Base-by-base conservation (phyloP, 176 grass and related monocot species). In the Guadua angustifolia region DNA sequence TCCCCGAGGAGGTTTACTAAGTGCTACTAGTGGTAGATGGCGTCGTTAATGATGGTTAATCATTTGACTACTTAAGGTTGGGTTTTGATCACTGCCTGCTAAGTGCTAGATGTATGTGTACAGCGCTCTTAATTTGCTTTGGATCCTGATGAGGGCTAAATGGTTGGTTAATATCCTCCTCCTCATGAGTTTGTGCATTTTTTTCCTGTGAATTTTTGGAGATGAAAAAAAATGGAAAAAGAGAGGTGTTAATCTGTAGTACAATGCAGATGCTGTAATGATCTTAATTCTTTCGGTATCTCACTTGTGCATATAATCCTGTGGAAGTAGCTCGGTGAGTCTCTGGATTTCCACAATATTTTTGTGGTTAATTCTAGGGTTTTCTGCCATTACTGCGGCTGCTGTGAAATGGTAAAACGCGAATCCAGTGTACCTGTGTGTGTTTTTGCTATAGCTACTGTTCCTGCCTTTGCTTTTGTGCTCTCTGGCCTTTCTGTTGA, bases 1-100 rank as follows among this genome's bases (percentile, higher is more conserved):
- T 97, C 76, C 95, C 95, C 8, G 95, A 97, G 79, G 95, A 94
- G 82, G 88, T 60, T 77, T 91, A 84, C 52, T 79, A 60, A 83
- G 56, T 38, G 44, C 44, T 45, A 5, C 21, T 80, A 39, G 24
- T 42, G 11, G 77, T 90, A 83, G 88, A 83, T 40, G 19, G 45
- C 79, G 49, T 32, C 71, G 44, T 70, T 77, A 65, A 79, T 85
- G 81, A 19, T 71, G 82, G 75, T 83, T 83, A 66, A 85, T 88
- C 85, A 59, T 21, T 60, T 65, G 45, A 92, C 72, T 86, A 91
- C 87, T 74, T 35, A 82, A 79, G 84, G 57, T 51, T 71, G 80
- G 82, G 25, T 90, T 90, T 87, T 83, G 89, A 84, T 87, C 80
- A 68, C 89, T 51, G 71, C 73, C 86, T 78, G 53, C 88, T 86